These are phyloP conservation scores for Peronospora belbahrii DNA, from an alignment of 352 stramenopile species.

Conservation along the genomic window DNA sequence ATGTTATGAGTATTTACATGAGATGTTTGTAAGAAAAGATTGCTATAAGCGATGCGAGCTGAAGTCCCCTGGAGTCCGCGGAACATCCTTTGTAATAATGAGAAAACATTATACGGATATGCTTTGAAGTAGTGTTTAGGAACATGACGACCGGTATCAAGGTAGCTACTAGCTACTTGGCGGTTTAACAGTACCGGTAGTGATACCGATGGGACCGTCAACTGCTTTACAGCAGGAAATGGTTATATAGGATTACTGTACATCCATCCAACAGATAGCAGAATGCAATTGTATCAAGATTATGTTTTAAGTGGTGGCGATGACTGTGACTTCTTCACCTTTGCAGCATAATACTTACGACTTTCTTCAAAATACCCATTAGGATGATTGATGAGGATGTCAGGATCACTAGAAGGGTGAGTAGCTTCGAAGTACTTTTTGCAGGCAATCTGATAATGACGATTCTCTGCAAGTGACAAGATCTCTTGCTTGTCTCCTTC, in stretches of 20 bases:
- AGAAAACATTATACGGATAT: neutral
- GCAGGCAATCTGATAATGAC: slow-evolving; percentile 98
- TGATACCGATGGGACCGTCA: too few relatives aligned
- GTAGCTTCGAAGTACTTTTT: slow-evolving; percentile 95
- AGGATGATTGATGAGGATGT: slow-evolving; percentile 96
- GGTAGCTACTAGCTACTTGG: too few relatives aligned
- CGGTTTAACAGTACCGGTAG: too few relatives aligned
- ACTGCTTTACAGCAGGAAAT: too few relatives aligned
- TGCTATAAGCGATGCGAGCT: neutral
- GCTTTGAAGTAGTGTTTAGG: neutral
- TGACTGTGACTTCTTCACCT: slow-evolving; percentile 64
- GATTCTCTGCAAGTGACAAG: slow-evolving; percentile 81
- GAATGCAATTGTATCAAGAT: too few relatives aligned
- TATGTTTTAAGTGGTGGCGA: too few relatives aligned
- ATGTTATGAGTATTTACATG: slow-evolving; percentile 7
- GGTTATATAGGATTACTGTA: too few relatives aligned
- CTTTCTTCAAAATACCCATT: slow-evolving; percentile 97
- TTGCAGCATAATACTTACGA: slow-evolving; percentile 88
- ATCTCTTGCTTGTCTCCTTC: slow-evolving; percentile 91
- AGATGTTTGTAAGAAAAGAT: slow-evolving; percentile 2
- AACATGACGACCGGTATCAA: too few relatives aligned
- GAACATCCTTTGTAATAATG: slow-evolving; percentile 8
- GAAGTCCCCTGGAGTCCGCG: slow-evolving; percentile 4
- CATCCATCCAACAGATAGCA: too few relatives aligned
- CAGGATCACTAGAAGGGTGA: slow-evolving; percentile 75